These are phyloP conservation scores for Davidsoniella virescens DNA, from an alignment of 2,329 filamentous ascomycete genomes.

Conservation along the genomic window DNA sequence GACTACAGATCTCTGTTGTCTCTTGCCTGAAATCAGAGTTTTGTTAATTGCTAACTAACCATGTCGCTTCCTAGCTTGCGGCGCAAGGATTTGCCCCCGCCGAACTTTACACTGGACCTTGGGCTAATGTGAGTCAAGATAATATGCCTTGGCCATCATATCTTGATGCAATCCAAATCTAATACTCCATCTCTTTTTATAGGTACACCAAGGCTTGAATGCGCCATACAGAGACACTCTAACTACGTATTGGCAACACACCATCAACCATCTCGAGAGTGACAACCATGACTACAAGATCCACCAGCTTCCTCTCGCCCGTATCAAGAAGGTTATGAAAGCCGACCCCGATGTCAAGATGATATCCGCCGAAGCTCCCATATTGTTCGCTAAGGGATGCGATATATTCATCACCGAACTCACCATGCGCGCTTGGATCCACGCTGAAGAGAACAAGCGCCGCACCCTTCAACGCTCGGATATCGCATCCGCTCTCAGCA, in stretches of 20 bases:
- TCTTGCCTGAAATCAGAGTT: background rate
- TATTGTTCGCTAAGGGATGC: conserved; percentile 94
- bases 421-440: conserved; percentile 99
- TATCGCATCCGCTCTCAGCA: conserved; percentile 86
- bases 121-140: conserved; percentile 62
- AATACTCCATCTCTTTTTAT: conserved; percentile 5
- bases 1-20: background rate
- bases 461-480: conserved; percentile 89
- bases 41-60: background rate
- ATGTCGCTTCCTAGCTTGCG: conserved; percentile 45
- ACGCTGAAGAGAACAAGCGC: conserved; percentile 96
- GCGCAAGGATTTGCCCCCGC: conserved; percentile 78
- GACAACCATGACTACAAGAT: conserved; percentile 98
- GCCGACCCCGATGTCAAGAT: conserved; percentile 98
- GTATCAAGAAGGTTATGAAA: conserved; percentile 99
- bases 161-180: background rate
- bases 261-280: conserved; percentile 84
- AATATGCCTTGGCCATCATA: background rate
- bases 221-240: conserved; percentile 92
- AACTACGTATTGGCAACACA: conserved; percentile 98
- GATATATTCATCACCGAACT: conserved; percentile 98
- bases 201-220: conserved; percentile 90
- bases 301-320: conserved; percentile 87
- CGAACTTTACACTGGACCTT: conserved; percentile 83
- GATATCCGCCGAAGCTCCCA: conserved; percentile 96